These are phyloP conservation scores for Candida boidinii DNA, from an alignment of 805 yeast species.

Conservation along the genomic window DNA sequence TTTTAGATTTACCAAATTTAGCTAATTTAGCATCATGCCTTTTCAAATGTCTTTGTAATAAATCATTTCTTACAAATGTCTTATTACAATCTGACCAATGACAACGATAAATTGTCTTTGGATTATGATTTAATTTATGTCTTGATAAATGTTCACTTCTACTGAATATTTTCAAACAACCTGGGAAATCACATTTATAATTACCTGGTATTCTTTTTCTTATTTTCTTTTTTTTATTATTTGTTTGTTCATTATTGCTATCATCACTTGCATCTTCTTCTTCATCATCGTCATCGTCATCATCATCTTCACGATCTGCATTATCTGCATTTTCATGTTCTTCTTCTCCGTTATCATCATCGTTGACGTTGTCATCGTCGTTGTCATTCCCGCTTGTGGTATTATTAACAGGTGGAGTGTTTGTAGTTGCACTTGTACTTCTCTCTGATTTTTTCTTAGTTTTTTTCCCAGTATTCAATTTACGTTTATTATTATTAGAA, in stretches of 20 bases:
- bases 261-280: neutral
- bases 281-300: neutral
- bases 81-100: conserved; percentile 37
- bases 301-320: too few relatives aligned
- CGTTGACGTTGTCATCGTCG: too few relatives aligned
- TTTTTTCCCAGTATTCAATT: too few relatives aligned
- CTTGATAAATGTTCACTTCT: conserved; percentile 58
- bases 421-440: too few relatives aligned
- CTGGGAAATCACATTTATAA: conserved; percentile 31
- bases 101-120: conserved; percentile 47
- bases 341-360: too few relatives aligned
- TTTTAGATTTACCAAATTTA: too few relatives aligned
- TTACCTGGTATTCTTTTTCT: neutral
- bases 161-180: conserved; percentile 48
- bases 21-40: conserved; percentile 26
- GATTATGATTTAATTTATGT: conserved; percentile 55
- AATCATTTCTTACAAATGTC: conserved; percentile 56
- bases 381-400: too few relatives aligned
- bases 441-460: too few relatives aligned
- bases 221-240: neutral
- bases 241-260: neutral
- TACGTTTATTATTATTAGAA: too few relatives aligned
- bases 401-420: too few relatives aligned
- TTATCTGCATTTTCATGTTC: too few relatives aligned
- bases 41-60: conserved; percentile 36